A percentile compares a stretch with the other conserved stretches of the same genome.
Conservation (phyloP, 2,329 filamentous ascomycete genomes). For the Cladosporium sphaerospermum region DNA sequence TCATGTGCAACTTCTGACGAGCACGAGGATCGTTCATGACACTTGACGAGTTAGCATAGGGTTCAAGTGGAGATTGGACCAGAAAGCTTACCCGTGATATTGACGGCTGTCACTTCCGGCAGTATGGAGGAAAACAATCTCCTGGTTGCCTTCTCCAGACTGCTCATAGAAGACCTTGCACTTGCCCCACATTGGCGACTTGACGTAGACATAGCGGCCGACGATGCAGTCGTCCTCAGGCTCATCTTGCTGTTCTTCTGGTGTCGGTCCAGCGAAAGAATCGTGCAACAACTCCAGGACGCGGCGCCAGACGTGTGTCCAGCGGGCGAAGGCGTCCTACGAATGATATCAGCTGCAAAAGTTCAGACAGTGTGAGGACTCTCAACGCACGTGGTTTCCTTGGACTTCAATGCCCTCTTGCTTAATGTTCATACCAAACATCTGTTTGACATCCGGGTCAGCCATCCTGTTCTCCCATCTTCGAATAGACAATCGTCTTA, state of each 20-base stretch:
- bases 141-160: conserved; percentile 41
- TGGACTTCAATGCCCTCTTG: conserved; percentile 43
- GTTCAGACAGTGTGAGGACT: background rate
- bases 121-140: conserved; percentile 35
- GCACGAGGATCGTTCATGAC: conserved; percentile 46
- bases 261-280: conserved; percentile 40
- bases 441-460: conserved; percentile 14
- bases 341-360: background rate
- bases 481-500: conserved; percentile 8
- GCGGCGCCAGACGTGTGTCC: conserved; percentile 43
- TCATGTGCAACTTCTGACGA: conserved; percentile 45
- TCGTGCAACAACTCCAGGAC: conserved; percentile 45
- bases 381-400: conserved; percentile 34
- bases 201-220: conserved; percentile 43
- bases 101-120: conserved; percentile 43
- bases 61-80: background rate
- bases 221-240: conserved; percentile 39
- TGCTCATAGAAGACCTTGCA: conserved; percentile 47
- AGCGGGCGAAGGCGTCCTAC: conserved; percentile 36
- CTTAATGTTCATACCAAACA: conserved; percentile 43
- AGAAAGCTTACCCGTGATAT: conserved; percentile 37
- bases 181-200: conserved; percentile 41
- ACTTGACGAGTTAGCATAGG: background rate
- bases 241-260: conserved; percentile 35
- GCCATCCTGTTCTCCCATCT: conserved; percentile 6